Evolutionary conservation across 2,329 filamentous ascomycete species (phyloP).

Genomic region (Hypocrella siamensis): DNA sequence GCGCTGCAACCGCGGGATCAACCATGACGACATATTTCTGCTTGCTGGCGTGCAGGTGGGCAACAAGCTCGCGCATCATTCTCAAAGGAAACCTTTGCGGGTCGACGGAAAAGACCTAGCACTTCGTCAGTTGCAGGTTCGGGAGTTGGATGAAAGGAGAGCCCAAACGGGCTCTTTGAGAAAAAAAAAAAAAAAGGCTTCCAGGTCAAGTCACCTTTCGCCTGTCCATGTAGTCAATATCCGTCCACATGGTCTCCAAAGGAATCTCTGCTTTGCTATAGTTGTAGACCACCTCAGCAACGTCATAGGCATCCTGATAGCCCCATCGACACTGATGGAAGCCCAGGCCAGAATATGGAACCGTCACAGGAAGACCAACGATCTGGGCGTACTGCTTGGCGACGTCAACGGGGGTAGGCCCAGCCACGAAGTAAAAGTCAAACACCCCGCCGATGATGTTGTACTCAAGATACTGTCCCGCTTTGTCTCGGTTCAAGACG

Average conservation of each 20-base stretch:
- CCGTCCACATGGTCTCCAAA: slow-evolving; percentile 60
- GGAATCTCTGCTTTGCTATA: slow-evolving; percentile 51
- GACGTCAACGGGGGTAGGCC: slow-evolving; percentile 41
- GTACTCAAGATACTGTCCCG: slow-evolving; percentile 55
- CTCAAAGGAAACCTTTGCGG: slow-evolving; percentile 44
- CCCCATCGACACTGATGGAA: slow-evolving; percentile 49
- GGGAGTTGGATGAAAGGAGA: too few relatives aligned
- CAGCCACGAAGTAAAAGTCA: slow-evolving; percentile 53
- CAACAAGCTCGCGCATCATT: slow-evolving; percentile 48
- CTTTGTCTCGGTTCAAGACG: slow-evolving; percentile 47
- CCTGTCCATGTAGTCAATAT: slow-evolving; percentile 40
- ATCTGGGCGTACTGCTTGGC: slow-evolving; percentile 43
- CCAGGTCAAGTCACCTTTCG: slow-evolving; percentile 7
- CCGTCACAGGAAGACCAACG: slow-evolving; percentile 41
- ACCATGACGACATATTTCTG: slow-evolving; percentile 69
- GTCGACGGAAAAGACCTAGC: slow-evolving; percentile 43
- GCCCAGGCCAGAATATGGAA: slow-evolving; percentile 49
- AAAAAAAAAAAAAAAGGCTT: neutral
- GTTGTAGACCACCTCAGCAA: slow-evolving; percentile 51
- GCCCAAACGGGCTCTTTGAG: neutral
- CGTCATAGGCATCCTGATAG: slow-evolving; percentile 46
- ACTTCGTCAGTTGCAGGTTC: too few relatives aligned
- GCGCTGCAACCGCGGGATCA: slow-evolving; percentile 50
- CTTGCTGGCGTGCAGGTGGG: slow-evolving; percentile 47
- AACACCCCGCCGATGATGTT: slow-evolving; percentile 63